Evolutionary conservation across 345 rosid genomes (phyloP).

Genomic region (Carallia brachiata): DNA sequence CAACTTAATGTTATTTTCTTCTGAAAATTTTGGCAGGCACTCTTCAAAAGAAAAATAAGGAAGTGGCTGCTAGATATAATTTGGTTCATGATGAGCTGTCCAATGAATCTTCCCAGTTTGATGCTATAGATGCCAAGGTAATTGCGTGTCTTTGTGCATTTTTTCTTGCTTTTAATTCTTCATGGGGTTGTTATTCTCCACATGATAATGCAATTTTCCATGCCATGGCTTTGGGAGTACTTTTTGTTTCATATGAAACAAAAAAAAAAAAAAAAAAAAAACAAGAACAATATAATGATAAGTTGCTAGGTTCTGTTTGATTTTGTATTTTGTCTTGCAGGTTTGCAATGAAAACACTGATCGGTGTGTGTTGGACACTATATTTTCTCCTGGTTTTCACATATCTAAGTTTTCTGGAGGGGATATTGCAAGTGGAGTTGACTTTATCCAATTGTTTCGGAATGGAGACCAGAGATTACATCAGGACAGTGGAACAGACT

Average conservation of each 20-base stretch:
- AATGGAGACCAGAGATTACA: slow-evolving; percentile 31
- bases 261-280: not conserved
- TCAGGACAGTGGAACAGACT: slow-evolving; percentile 20
- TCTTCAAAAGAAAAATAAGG: slow-evolving; percentile 40
- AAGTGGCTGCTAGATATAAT: slow-evolving; percentile 27
- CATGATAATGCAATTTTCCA: not conserved
- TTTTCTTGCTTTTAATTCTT: not conserved
- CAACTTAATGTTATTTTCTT: slow-evolving; percentile 3
- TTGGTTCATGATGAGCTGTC: slow-evolving; percentile 24
- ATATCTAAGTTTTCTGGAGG: slow-evolving; percentile 37
- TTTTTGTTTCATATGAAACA: not conserved
- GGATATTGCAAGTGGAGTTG: slow-evolving; percentile 38
- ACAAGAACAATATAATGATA: not conserved
- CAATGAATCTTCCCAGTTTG: slow-evolving; percentile 29
- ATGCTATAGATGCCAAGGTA: slow-evolving; percentile 44
- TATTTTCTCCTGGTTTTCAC: slow-evolving; percentile 71
- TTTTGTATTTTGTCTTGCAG: slow-evolving; percentile 36
- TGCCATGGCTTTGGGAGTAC: not conserved
- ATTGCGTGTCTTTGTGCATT: slow-evolving; percentile 4
- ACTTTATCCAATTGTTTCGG: slow-evolving; percentile 32
- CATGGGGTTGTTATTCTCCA: slow-evolving; percentile 2
- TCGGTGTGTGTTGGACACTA: slow-evolving; percentile 32
- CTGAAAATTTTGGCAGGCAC: slow-evolving; percentile 28
- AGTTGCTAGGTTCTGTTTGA: slow-evolving; percentile 6
- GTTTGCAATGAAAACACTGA: slow-evolving; percentile 32